Conservation (phyloP, 2,329 filamentous ascomycete genomes). For the Metarhizium guizhouense region DNA sequence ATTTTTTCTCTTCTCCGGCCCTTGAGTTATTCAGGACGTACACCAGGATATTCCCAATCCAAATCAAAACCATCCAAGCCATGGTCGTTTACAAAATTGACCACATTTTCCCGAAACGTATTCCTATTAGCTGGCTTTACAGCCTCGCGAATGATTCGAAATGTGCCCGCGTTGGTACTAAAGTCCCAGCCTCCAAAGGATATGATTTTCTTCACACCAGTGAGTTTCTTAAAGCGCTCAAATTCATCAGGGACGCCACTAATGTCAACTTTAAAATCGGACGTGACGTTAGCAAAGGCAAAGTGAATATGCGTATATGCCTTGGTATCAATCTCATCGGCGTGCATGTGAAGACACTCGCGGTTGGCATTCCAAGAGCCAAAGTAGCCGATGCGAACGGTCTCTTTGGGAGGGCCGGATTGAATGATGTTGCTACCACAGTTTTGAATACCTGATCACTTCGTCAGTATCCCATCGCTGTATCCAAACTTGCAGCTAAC, state of each 20-base stretch:
- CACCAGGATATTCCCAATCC: constrained; percentile 32
- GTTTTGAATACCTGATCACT: no score
- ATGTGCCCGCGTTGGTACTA: constrained; percentile 9
- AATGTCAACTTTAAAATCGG: constrained; percentile 10
- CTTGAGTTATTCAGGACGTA: no score
- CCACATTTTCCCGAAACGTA: constrained; percentile 22
- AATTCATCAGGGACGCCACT: constrained; percentile 11
- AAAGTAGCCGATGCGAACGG: constrained; percentile 12
- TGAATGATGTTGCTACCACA: background rate
- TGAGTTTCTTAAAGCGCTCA: constrained; percentile 10
- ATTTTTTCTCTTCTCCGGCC: background rate
- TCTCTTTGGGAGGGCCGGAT: background rate
- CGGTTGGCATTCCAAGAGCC: constrained; percentile 6
- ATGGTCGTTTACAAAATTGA: constrained; percentile 25
- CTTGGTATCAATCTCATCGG: constrained; percentile 2
- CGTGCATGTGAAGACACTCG: background rate
- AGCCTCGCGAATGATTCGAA: constrained; percentile 11
- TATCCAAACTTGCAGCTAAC: no score
- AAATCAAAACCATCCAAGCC: constrained; percentile 29
- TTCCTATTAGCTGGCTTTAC: constrained; percentile 19
- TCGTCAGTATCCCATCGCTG: no score
- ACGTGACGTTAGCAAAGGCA: constrained; percentile 23
- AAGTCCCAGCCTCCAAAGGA: constrained; percentile 21
- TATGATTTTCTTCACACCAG: constrained; percentile 15
- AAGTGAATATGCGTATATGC: constrained; percentile 26